Base-by-base conservation (phyloP, 31 red algal species). In the Porphyra umbilicalis region DNA sequence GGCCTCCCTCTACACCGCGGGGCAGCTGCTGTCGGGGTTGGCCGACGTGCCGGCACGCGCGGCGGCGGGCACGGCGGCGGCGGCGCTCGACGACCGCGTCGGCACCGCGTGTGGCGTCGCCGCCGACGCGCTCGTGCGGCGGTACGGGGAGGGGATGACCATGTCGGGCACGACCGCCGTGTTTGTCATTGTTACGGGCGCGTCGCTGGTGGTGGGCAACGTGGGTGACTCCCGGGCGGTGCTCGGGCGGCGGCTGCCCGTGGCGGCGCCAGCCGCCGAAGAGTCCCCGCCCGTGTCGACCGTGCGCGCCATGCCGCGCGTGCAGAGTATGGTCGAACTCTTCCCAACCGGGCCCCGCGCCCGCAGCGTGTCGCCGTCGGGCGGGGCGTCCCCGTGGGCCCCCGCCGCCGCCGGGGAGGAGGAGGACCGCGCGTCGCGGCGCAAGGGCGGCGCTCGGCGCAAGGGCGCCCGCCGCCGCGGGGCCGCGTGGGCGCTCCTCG, bases 141-240 rank as follows among this genome's bases (percentile, higher is more conserved):
- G 57, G 25, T 29, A n/a, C 25, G 25, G 57, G 57, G 25, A 18
- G 2, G 57, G 25, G 57, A 29, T 29, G 57, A 8, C 57, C 57
- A 71, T 29, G 25, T 71, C 57, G 57, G 95, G 95, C n/a, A 88
- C 82, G 25, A 97, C 95, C 3, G 95, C 83, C 67, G 88, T 93
- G n/a, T 85, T 94, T 76, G 82, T 91, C 6, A 39, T 89, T 34
- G 37, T 92, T 20, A 37, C 79, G 20, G 82, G 86, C 29, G 67
- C 84, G 6, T 35, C 74, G 18, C 79, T 93, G 76, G 88, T 84
- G 36, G 90, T 84, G 34, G 82, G 88, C 38, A 86, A 90, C 35
- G 84, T 90, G 34, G 87, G 90, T 9, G 86, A 96, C 75, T 92
- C 94, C 37, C 80, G 87, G 9, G 85, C 88, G 20, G 81, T 88